Conservation (phyloP, 2,329 filamentous ascomycete species). For the Cladophialophora bantiana region DNA sequence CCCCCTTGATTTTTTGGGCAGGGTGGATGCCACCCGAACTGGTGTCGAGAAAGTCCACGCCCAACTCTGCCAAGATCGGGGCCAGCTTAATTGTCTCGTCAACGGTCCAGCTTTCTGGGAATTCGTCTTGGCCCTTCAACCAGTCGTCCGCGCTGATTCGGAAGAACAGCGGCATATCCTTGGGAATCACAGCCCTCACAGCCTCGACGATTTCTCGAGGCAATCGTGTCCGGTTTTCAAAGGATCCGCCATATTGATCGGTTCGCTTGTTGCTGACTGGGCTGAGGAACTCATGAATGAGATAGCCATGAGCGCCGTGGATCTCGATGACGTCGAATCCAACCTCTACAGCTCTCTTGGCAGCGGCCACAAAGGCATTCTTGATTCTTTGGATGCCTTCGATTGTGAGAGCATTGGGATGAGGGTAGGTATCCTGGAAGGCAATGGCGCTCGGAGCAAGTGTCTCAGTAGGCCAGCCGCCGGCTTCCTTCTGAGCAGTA, state of each 20-base stretch:
- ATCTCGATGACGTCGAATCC: slow-evolving; percentile 83
- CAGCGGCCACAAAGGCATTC: slow-evolving; percentile 47
- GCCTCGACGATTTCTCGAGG: slow-evolving; percentile 71
- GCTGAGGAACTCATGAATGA: slow-evolving; percentile 73
- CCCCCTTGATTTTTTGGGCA: slow-evolving; percentile 50
- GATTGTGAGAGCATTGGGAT: slow-evolving; percentile 71
- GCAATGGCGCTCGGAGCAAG: slow-evolving; percentile 66
- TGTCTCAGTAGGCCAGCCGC: slow-evolving; percentile 63
- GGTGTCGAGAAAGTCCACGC: slow-evolving; percentile 84
- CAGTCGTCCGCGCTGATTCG: slow-evolving; percentile 79
- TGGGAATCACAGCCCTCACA: slow-evolving; percentile 68
- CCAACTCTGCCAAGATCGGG: slow-evolving; percentile 70
- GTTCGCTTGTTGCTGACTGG: slow-evolving; percentile 73
- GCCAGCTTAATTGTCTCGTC: slow-evolving; percentile 71
- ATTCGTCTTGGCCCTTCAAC: slow-evolving; percentile 65
- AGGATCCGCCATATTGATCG: slow-evolving; percentile 60
- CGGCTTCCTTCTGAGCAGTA: slow-evolving; percentile 62
- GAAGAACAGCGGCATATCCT: slow-evolving; percentile 73
- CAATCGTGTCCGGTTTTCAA: slow-evolving; percentile 71
- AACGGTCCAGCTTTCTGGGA: slow-evolving; percentile 70
- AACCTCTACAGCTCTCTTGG: slow-evolving; percentile 67
- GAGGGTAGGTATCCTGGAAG: slow-evolving; percentile 67
- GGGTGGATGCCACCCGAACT: slow-evolving; percentile 68
- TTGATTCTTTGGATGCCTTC: slow-evolving; percentile 66
- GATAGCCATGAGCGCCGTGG: slow-evolving; percentile 80